Conservation (phyloP, 1,139 yeast genomes). For the Debaryomycetaceae sp. region DNA sequence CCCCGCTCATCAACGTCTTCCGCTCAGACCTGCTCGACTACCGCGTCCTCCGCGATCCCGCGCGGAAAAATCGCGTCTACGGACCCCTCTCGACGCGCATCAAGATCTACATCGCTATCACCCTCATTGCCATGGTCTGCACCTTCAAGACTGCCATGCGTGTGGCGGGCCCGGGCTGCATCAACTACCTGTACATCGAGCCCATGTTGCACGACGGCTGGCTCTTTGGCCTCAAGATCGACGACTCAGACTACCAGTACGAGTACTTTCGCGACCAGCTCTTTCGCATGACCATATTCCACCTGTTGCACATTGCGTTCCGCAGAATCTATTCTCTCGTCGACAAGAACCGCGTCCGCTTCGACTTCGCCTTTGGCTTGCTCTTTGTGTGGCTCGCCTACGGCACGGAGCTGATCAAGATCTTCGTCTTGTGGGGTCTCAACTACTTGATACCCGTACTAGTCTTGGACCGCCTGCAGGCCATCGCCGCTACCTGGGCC, state of each 20-base stretch:
- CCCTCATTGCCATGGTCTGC: background rate
- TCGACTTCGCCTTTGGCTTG: conserved; percentile 1
- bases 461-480: background rate
- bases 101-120: background rate
- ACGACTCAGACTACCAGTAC: conserved; percentile 1
- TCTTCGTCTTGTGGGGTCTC: background rate
- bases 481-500: background rate
- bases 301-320: background rate
- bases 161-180: background rate
- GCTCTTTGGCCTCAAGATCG: background rate
- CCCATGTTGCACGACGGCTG: background rate
- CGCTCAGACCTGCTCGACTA: background rate
- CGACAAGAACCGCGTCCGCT: background rate
- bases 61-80: background rate
- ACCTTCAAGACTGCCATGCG: background rate
- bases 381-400: background rate
- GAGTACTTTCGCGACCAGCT: background rate
- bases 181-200: background rate
- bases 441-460: background rate
- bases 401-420: background rate
- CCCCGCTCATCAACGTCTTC: background rate
- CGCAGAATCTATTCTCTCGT: background rate
- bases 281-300: background rate
- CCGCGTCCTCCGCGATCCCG: background rate
- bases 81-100: background rate